Evolutionary conservation across 768 basidiomycete genomes (phyloP), one percentile per base, ranked within the genome.

Genomic region (Pulveroboletus sp.): DNA sequence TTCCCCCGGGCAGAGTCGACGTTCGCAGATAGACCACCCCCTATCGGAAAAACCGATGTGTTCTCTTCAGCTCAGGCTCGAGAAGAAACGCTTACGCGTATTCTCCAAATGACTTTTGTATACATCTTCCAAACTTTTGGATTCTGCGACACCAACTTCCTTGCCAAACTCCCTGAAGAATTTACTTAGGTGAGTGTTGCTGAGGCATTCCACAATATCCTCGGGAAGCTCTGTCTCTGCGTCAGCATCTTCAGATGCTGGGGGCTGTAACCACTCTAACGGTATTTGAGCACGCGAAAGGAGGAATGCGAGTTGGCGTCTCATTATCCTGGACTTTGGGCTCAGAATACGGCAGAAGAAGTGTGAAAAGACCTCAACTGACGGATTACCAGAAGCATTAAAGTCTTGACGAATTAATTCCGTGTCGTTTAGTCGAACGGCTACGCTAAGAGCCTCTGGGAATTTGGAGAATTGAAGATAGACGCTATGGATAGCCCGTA

Each of bases 71-170:
- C 11, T 17, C 12, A 1, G 15, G 21, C 30, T 26, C 31, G 5
- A 48, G 26, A 26, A 27, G 26, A 47, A 30, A n/a, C 26, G 67
- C 80, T 57, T 63, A 86, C 94, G 77, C 5, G 89, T 87, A 57
- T 87, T 89, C 64, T 98, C 96, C 11, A 97, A 74, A 72, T 99
- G 95, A 3, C 85, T 82, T 67, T 98, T 99, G 75, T 99, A 99
- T 18, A 98, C 91, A 67, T 98, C 96, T 63, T 98, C 96, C 44
- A 97, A 71, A 43, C 85, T 87, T 75, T 92, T 93, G 5, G 96
- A 78, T 26, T 97, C 95, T 5, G 75, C 71, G 3, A 95, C 94
- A 39, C 86, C 92, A 27, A 99, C 73, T 68, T 97, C 95, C 65
- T 92, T 94, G 15, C 94, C 95, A 60, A 96, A 98, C 10, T 83